Conservation (phyloP, 768 basidiomycete genomes). For the Megacollybia marginata region DNA sequence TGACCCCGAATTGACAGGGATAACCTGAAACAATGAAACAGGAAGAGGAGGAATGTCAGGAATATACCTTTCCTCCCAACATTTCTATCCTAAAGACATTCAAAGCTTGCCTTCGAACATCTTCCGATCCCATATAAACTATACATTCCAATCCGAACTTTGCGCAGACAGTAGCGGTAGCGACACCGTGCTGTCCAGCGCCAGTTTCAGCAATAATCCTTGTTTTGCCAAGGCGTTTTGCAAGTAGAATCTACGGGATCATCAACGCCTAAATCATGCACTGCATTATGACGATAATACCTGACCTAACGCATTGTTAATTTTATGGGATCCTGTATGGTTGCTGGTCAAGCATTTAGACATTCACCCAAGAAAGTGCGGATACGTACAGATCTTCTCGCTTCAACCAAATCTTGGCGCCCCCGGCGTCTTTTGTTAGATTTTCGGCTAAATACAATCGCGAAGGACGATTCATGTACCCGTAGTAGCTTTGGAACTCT, state of each 20-base stretch:
- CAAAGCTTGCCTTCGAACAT: conserved; percentile 90
- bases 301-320: conserved; percentile 98
- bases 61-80: conserved; percentile 79
- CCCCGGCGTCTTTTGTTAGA: conserved; percentile 82
- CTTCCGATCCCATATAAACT: conserved; percentile 98
- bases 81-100: conserved; percentile 98
- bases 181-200: conserved; percentile 98
- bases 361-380: background rate
- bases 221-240: conserved; percentile 89
- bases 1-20: conserved; percentile 91
- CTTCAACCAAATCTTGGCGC: conserved; percentile 97
- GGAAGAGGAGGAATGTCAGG: background rate
- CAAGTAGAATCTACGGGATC: conserved; percentile 73
- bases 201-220: conserved; percentile 99
- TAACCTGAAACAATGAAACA: conserved; percentile 45
- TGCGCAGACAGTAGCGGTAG: conserved; percentile 96
- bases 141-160: conserved; percentile 93
- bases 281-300: conserved; percentile 26
- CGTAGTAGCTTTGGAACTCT: conserved; percentile 81
- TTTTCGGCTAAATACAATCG: conserved; percentile 88
- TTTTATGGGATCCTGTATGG: conserved; percentile 98
- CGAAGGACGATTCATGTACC: conserved; percentile 94
- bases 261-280: background rate
- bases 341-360: conserved; percentile 45
- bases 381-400: conserved; percentile 75